A percentile compares a stretch with the other conserved stretches of the same genome.
These are phyloP conservation scores for Gossypium ekmanianum DNA, from an alignment of 345 rosid genomes.

Conservation along the genomic window DNA sequence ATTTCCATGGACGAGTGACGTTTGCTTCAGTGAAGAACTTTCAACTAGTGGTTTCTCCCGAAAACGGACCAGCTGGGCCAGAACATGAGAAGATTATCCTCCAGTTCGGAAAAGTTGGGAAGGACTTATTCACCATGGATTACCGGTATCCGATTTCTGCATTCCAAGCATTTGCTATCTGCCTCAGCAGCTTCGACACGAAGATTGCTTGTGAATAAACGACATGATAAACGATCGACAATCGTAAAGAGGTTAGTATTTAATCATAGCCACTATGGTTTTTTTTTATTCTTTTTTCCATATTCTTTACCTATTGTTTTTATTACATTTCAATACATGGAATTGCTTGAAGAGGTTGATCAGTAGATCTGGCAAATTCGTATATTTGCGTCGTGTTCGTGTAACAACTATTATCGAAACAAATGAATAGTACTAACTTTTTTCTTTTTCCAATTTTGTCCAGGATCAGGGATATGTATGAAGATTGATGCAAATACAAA, in stretches of 20 bases:
- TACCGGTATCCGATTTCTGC: constrained; percentile 67
- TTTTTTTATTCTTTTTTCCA: too few relatives aligned
- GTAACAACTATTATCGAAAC: background rate
- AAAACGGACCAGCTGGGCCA: constrained; percentile 35
- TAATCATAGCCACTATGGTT: background rate
- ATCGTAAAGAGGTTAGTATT: constrained; percentile 23
- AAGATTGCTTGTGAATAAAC: constrained; percentile 74
- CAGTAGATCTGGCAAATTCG: too few relatives aligned
- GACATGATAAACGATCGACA: constrained; percentile 19
- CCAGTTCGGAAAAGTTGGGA: constrained; percentile 75
- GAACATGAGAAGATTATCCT: constrained; percentile 57
- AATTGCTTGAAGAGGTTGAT: background rate
- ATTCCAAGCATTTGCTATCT: constrained; percentile 59
- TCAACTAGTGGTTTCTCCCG: constrained; percentile 57
- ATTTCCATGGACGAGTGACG: constrained; percentile 71
- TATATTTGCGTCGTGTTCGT: too few relatives aligned
- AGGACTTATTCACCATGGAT: constrained; percentile 77
- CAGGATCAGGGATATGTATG: background rate
- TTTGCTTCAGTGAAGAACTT: constrained; percentile 78
- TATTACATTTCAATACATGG: background rate
- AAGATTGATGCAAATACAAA: background rate
- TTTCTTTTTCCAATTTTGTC: background rate
- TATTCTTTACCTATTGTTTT: too few relatives aligned
- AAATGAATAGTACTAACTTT: background rate
- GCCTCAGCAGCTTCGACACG: constrained; percentile 41